Conservation (phyloP, 108 stramenopile genomes). For the Cyclostephanos invisitatus region DNA sequence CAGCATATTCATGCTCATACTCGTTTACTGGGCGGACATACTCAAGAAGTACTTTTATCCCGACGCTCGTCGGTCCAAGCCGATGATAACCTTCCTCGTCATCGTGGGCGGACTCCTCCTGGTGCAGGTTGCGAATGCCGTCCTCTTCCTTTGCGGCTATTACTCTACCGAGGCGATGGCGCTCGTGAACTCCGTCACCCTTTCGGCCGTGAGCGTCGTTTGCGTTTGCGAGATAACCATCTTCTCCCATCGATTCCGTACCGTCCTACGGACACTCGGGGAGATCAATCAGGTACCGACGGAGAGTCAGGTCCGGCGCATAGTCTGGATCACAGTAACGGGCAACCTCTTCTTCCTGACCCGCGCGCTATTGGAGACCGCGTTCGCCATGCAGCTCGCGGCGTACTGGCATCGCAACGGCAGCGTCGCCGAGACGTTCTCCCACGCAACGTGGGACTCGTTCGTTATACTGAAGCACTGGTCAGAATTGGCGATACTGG, state of each 20-base stretch:
- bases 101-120: conserved; percentile 67
- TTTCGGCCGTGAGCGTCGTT: conserved; percentile 83
- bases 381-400: conserved; percentile 70
- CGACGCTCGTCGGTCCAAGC: conserved; percentile 77
- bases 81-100: conserved; percentile 88
- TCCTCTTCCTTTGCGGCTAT: conserved; percentile 71
- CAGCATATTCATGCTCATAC: conserved; percentile 93
- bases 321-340: conserved; percentile 94
- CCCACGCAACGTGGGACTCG: conserved; percentile 83
- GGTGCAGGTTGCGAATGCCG: conserved; percentile 77
- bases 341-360: conserved; percentile 95
- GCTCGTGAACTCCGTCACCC: conserved; percentile 80
- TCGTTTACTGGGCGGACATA: conserved; percentile 98
- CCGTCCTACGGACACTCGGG: conserved; percentile 91
- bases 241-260: conserved; percentile 92
- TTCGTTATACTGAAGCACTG: conserved; percentile 88
- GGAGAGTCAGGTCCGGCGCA: conserved; percentile 92
- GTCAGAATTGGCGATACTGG: conserved; percentile 86
- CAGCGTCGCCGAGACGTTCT: conserved; percentile 77
- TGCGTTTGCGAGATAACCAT: conserved; percentile 93
- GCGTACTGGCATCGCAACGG: conserved; percentile 79
- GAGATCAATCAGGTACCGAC: conserved; percentile 96
- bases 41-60: conserved; percentile 94
- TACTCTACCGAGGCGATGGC: conserved; percentile 96
- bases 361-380: conserved; percentile 83